Base-by-base conservation (phyloP, 2,329 filamentous ascomycete genomes). In the Rhynchosporium graminicola region DNA sequence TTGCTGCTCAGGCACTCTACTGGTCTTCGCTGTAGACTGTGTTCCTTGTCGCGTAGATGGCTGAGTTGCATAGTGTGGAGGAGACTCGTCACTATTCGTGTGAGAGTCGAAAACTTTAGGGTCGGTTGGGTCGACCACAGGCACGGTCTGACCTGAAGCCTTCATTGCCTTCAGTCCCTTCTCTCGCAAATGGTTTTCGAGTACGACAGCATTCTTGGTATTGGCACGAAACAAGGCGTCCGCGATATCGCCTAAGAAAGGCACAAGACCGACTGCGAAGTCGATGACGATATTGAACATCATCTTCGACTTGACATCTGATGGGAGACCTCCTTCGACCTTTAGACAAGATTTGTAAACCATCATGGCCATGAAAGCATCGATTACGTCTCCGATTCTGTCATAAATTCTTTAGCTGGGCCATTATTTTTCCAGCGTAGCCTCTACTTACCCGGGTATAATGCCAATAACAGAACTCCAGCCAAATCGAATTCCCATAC, bases 381-480 rank as follows among this genome's bases (percentile, higher is more conserved):
- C 93, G 13, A 89, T 75, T 9, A 82, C 82, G 74, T 97, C 93
- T 54, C 93, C 93, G 65, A 90, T 78, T 5, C 89, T 91, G 45
- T 13, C 3, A 56, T 75, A 67, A 40, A 59, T 74, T 64, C 70
- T 62, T 59, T 48, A 54, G 20, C 13, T 13, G n/a, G 51, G 20
- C 10, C 56, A 9, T 28, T 1, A 38, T 69, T 20, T 26, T 67
- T 12, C 61, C 47, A 12, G 45, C 33, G 47, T 20, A 38, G 29
- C 8, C 6, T 13, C 48, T 2, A 83, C 90, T 82, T 82, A 92
- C 84, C 85, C 85, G 69, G 95, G 95, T 60, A 98, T 76, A 7
- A 98, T 74, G 13, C 88, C 95, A 70, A 98, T 91, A 62, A 97
- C 84, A 70, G 88, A 90, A 57, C 90, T 86, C 92, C 92, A 97